Base-by-base conservation (phyloP, 148 eudicot genomes). In the Diospyros lotus region DNA sequence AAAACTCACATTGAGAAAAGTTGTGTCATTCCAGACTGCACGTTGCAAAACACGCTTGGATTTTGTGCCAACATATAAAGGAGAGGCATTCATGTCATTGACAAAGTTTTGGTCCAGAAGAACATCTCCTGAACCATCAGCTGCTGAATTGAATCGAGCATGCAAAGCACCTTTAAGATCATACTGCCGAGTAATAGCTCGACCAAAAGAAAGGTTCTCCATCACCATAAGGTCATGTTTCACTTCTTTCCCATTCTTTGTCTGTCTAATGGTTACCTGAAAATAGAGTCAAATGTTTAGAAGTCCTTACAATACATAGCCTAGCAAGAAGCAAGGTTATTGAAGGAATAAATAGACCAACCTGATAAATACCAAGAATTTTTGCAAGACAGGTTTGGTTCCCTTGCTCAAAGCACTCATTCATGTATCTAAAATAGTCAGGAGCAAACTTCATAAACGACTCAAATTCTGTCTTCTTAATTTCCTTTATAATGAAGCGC, bases 321-420 rank as follows among this genome's bases (percentile, higher is more conserved):
- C 14, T 14, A 61, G n/a, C 52, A 18, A 40, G 40, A 9, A 28
- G 45, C 11, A 42, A 71, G 51, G 54, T 3, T 15, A 58, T 58
- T 66, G 45, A 66, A 70, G 61, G 51, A 38, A 51, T 13, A 12
- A 59, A 5, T 50, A 42, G 50, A 75, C 79, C 58, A 80, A 95
- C 98, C 98, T 95, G 94, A 85, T 95, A 91, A 70, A 95, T 88
- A 53, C 98, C 98, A 12, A 95, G 87, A 76, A 95, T 86, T 79
- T 95, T 95, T 1, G 97, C 98, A 46, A 95, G 98, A 84, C 98
- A 95, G 52, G 97, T 95, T 80, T 92, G 97, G 73, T 90, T 92
- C 64, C 94, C 89, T 50, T 65, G 66, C 62, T 87, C 84, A 80
- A 82, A 84, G 67, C 97, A 94, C 75, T 85, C 83, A 54, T 77